Conservation (phyloP, 441 rosid genomes). For the Hura crepitans region DNA sequence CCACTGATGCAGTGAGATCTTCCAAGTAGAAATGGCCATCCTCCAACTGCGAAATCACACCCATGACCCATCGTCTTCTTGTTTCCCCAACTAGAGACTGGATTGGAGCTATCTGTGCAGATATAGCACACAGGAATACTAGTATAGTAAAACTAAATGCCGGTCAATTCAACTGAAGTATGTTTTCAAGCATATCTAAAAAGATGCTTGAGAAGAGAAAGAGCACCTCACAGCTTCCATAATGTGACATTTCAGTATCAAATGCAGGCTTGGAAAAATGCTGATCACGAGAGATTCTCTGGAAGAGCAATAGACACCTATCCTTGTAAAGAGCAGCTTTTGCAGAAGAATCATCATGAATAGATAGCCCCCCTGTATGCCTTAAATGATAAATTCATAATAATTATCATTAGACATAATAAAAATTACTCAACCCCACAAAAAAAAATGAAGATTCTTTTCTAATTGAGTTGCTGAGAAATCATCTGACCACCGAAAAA, state of each 20-base stretch:
- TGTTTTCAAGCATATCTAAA: not conserved
- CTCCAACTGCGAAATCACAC: conserved; percentile 94
- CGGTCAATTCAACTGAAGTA: not conserved
- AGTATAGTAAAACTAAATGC: not conserved
- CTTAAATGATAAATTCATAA: conserved; percentile 26
- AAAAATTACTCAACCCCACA: not conserved
- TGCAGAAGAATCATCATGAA: conserved; percentile 75
- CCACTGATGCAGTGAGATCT: conserved; percentile 90
- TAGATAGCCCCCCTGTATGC: conserved; percentile 51
- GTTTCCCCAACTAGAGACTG: conserved; percentile 73
- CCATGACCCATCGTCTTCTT: conserved; percentile 93
- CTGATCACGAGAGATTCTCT: conserved; percentile 78
- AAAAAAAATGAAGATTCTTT: not conserved
- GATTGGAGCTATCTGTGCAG: conserved; percentile 67
- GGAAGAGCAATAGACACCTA: conserved; percentile 63
- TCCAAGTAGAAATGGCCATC: conserved; percentile 94
- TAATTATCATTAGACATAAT: not conserved
- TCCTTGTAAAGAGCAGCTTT: conserved; percentile 69
- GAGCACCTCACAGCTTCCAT: conserved; percentile 71
- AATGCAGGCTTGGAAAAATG: conserved; percentile 76
- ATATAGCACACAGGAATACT: not conserved
- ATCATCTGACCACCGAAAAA: not conserved
- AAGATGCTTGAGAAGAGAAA: conserved; percentile 2
- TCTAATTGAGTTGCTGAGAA: not conserved
- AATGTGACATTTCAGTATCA: conserved; percentile 50